Conservation (phyloP, 2,329 filamentous ascomycete species). For the Amauroascus niger region DNA sequence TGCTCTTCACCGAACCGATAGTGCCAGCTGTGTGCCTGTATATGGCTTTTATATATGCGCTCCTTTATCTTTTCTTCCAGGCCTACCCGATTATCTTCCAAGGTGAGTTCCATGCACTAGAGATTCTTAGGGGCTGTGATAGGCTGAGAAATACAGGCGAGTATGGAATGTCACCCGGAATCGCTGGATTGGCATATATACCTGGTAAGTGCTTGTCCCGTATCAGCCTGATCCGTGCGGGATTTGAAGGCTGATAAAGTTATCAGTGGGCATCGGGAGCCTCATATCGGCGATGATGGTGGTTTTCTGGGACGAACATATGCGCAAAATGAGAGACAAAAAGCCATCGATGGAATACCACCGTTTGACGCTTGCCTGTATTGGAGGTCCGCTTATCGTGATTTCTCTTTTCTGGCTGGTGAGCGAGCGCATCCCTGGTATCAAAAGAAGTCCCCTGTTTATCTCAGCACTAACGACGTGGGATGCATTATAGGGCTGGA, state of each 20-base stretch:
- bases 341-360: constrained; percentile 38
- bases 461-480: background rate
- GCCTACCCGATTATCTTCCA: constrained; percentile 13
- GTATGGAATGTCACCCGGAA: constrained; percentile 13
- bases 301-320: constrained; percentile 9
- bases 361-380: constrained; percentile 59
- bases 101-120: background rate
- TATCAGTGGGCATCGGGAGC: constrained; percentile 9
- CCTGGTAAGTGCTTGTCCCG: constrained; percentile 9
- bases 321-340: constrained; percentile 1
- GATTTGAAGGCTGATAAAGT: background rate
- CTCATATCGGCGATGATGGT: constrained; percentile 4
- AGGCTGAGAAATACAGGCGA: constrained; percentile 1
- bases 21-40: constrained; percentile 20
- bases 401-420: constrained; percentile 45
- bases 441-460: background rate
- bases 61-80: constrained; percentile 13
- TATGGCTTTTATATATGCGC: constrained; percentile 19
- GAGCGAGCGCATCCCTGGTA: background rate
- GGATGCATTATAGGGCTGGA: constrained; percentile 22
- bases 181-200: constrained; percentile 13
- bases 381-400: constrained; percentile 54
- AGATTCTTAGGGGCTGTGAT: background rate
- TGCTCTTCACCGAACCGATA: constrained; percentile 21
- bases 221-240: background rate